Conservation (phyloP, 371 early-diverging fungal genomes). For the Batrachochytrium dendrobatidis region DNA sequence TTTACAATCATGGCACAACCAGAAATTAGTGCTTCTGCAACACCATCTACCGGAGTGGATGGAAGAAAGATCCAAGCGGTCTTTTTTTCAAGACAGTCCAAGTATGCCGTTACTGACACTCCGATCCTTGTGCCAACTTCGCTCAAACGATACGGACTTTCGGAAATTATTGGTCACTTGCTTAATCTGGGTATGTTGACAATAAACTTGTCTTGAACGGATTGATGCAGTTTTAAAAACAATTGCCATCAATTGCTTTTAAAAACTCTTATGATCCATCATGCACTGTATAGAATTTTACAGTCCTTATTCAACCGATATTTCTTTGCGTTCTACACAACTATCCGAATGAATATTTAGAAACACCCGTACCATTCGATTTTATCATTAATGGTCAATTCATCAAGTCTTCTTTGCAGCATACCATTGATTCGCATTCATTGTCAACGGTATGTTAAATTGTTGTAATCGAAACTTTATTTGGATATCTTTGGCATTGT, state of each 20-base stretch:
- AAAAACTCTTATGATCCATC: no score
- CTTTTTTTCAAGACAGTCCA: constrained; percentile 63
- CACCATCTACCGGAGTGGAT: no score
- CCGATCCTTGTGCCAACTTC: constrained; percentile 78
- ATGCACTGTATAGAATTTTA: no score
- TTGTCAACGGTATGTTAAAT: constrained; percentile 64
- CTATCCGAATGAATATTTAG: no score
- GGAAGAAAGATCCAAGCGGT: constrained; percentile 73
- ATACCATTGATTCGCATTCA: constrained; percentile 58
- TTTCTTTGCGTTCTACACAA: no score
- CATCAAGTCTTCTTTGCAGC: constrained; percentile 64
- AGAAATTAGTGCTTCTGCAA: no score
- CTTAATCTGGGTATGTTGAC: constrained; percentile 47
- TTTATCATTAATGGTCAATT: constrained; percentile 86
- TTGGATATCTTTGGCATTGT: no score
- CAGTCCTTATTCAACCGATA: no score
- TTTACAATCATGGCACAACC: no score
- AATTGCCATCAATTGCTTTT: no score
- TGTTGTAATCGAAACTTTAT: not conserved
- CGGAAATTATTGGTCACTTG: constrained; percentile 86
- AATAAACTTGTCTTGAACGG: not conserved
- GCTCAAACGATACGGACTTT: constrained; percentile 78
- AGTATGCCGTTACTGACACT: constrained; percentile 70
- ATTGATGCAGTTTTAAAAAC: not conserved
- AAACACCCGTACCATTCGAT: constrained; percentile 73